phyloP scores from a whole-genome alignment of 2,329 filamentous ascomycete genomes.

The Stylonectria norvegica region DNA sequence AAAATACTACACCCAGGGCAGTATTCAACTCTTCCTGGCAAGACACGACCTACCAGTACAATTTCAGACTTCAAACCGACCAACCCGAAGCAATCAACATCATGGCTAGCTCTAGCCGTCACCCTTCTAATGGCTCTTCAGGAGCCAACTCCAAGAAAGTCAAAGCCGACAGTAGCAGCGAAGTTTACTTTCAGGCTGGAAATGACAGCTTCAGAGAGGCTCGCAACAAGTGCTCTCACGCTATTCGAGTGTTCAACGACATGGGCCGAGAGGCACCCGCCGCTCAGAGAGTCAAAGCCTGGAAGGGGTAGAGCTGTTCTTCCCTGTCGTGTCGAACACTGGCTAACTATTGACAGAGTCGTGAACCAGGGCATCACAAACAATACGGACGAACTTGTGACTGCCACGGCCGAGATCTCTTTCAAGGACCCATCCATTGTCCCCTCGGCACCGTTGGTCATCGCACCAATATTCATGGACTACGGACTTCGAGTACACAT shows the following conservation, averaged over 20 bases:
- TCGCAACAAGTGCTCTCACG: not conserved
- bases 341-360: not conserved
- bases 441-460: slow-evolving; percentile 3
- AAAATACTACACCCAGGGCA: no score
- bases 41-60: no score
- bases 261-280: not conserved
- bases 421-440: not conserved
- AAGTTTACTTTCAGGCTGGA: not conserved
- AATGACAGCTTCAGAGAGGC: not conserved
- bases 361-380: not conserved
- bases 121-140: no score
- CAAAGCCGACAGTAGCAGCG: no score
- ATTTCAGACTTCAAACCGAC: no score
- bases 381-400: not conserved
- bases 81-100: no score
- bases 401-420: slow-evolving; percentile 4
- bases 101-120: no score
- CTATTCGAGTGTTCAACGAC: not conserved
- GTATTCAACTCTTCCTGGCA: no score
- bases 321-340: not conserved
- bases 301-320: not conserved
- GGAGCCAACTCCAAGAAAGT: no score
- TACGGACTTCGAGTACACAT: slow-evolving; percentile 2
- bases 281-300: not conserved
- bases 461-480: slow-evolving; percentile 1